Percentiles rank a stretch among this genome's conserved stretches.
These are phyloP conservation scores for Ceratobasidium sp. DNA, from an alignment of 1,284 basidiomycete genomes.

Conservation along the genomic window DNA sequence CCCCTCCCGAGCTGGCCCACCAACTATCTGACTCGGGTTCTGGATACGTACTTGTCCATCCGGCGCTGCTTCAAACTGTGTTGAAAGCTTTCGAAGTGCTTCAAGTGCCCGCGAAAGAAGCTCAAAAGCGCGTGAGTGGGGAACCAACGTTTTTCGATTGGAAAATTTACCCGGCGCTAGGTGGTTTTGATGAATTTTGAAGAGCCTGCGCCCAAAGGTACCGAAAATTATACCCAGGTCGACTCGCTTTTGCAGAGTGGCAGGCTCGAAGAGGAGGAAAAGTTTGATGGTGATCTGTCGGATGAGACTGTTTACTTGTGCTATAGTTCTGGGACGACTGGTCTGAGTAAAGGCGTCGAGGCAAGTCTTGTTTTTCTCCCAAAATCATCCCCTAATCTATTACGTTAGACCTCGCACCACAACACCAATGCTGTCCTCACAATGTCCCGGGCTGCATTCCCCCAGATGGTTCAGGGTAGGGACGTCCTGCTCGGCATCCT, in stretches of 20 bases:
- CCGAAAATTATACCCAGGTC: conserved; percentile 56
- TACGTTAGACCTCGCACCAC: conserved; percentile 70
- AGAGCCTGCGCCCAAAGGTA: conserved; percentile 12
- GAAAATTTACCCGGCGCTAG: background rate
- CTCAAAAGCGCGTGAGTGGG: conserved; percentile 63
- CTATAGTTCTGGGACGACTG: conserved; percentile 76
- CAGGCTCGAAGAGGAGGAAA: conserved; percentile 62
- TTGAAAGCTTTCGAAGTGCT: conserved; percentile 63
- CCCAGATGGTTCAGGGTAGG: conserved; percentile 56
- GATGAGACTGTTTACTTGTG: conserved; percentile 72
- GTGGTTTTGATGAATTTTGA: conserved; percentile 44
- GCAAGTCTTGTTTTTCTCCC: conserved; percentile 50
- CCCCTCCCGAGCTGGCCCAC: conserved; percentile 62
- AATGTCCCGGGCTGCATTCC: conserved; percentile 63
- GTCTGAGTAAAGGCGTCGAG: conserved; percentile 67
- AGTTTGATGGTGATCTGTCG: conserved; percentile 64
- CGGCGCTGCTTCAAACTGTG: conserved; percentile 63
- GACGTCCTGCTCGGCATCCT: conserved; percentile 71
- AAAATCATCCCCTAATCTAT: background rate
- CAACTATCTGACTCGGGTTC: conserved; percentile 70
- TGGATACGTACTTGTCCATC: conserved; percentile 67
- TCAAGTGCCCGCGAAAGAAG: conserved; percentile 60
- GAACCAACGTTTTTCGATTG: background rate
- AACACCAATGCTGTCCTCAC: conserved; percentile 70
- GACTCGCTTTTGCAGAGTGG: conserved; percentile 63